Evolutionary conservation across 805 yeast genomes (phyloP), one percentile per base, ranked within the genome.

Genomic region (Ogataea minuta): DNA sequence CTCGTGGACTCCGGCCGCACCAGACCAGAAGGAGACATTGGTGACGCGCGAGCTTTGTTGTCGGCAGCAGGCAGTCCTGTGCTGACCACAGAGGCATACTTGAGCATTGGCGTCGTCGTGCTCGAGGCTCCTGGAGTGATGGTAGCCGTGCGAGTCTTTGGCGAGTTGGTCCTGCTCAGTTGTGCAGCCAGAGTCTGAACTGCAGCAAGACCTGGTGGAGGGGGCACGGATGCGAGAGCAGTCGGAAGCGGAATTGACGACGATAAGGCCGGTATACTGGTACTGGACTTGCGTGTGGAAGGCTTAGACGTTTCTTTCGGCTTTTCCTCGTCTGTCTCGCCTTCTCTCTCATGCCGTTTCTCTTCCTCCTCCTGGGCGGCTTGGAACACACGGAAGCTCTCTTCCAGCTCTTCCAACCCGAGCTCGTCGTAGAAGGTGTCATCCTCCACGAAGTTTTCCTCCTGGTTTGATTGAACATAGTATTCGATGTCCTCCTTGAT

Each of bases 401-500:
- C 67, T 30, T 63, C 67, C 24, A 57, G 50, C 23, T 79, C 82
- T 43, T 72, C 80, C 30, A 89, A 74, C 30, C 82, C 89, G 52
- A 93, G 72, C 44, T 81, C 87, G 51, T 93, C 97, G 63, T 91
- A 93, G 45, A 91, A 77, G 10, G 87, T 89, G 52, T 90, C 96
- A 62, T 91, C 95, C 56, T 89, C 97, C 23, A 90, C 83, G 60
- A 89, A 91, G 54, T 90, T 96, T 4, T 81, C 90, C 40, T 89
- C 96, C 62, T 84, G 93, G 57, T 91, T 91, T 47, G 88, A 84
- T 52, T 93, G 98, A 21, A 93, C 93, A 61, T 87, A 90, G 66
- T 93, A 91, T 51, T 77, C 85, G 59, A 91, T 84, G 60, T 91
- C 98, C 37, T 91, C 98, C 57, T 82, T 81, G 41, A 88, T 77